Evolutionary conservation across 2,329 filamentous ascomycete species (phyloP).

Genomic region (Sporothrix variecibatus): DNA sequence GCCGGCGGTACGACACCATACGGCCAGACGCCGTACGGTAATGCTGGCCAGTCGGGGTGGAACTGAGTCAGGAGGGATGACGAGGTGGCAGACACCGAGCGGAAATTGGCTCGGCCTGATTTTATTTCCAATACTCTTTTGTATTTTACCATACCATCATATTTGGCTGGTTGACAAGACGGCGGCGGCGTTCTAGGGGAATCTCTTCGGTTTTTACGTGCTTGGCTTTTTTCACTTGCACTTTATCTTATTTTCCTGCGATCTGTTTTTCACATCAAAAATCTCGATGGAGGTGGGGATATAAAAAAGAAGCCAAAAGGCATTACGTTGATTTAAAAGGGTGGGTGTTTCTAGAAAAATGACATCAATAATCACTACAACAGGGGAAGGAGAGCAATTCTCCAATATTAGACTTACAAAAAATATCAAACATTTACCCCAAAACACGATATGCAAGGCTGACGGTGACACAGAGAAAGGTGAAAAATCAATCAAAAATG

Average conservation of each 20-base stretch:
- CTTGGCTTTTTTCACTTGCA: not conserved
- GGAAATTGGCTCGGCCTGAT: not conserved
- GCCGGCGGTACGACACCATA: constrained; percentile 52
- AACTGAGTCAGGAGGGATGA: constrained; percentile 36
- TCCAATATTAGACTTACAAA: not conserved
- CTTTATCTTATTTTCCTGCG: not conserved
- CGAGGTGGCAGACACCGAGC: not conserved
- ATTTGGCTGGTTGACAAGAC: constrained; percentile 9
- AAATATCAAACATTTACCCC: not conserved
- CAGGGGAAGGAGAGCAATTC: not conserved
- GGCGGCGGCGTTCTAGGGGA: constrained; percentile 21
- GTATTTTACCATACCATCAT: constrained; percentile 13
- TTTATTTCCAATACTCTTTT: constrained; percentile 11
- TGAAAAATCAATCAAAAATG: not conserved
- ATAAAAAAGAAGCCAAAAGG: not conserved
- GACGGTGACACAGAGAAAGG: not conserved
- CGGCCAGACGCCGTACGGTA: constrained; percentile 49
- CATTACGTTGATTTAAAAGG: not conserved
- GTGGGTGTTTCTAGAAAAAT: not conserved
- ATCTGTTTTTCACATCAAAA: not conserved
- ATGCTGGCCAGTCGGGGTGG: constrained; percentile 54
- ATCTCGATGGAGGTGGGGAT: not conserved
- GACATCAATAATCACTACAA: not conserved
- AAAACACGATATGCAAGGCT: not conserved
- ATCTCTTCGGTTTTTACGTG: not conserved